phyloP scores from a whole-genome alignment of 2,329 filamentous ascomycete species.

The Claviceps maximensis region DNA sequence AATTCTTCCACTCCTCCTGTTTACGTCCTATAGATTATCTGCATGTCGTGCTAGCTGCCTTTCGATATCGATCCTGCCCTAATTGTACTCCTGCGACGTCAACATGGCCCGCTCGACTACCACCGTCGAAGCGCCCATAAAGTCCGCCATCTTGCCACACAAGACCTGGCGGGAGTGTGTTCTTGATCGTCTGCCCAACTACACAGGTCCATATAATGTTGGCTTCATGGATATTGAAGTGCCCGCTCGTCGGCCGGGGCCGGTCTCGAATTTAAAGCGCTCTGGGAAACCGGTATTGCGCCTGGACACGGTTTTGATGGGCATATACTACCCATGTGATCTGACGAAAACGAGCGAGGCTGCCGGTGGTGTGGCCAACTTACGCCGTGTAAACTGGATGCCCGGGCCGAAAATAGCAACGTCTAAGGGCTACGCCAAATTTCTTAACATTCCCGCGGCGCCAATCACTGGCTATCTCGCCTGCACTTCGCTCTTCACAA shows the following conservation, averaged over 20 bases:
- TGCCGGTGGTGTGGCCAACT: slow-evolving; percentile 22
- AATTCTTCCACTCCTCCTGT: background rate
- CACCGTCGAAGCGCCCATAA: slow-evolving; percentile 2
- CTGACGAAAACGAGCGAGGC: slow-evolving; percentile 14
- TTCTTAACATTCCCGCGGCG: slow-evolving; percentile 37
- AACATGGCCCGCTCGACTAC: slow-evolving; percentile 3
- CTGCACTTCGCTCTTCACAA: slow-evolving; percentile 48
- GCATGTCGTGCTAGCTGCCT: background rate
- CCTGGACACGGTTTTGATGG: slow-evolving; percentile 46
- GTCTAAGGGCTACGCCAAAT: slow-evolving; percentile 49
- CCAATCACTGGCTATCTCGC: slow-evolving; percentile 40
- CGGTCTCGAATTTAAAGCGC: slow-evolving; percentile 27
- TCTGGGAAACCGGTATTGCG: slow-evolving; percentile 26
- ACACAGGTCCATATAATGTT: slow-evolving; percentile 53
- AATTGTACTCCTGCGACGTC: background rate
- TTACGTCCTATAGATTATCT: background rate
- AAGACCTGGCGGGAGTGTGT: slow-evolving; percentile 24
- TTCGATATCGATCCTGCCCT: background rate
- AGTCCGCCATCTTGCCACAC: slow-evolving; percentile 14
- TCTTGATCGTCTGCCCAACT: slow-evolving; percentile 40
- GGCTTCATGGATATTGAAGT: slow-evolving; percentile 56
- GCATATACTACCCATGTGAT: slow-evolving; percentile 51
- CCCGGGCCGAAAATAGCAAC: slow-evolving; percentile 42
- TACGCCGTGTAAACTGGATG: slow-evolving; percentile 47
- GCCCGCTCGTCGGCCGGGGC: slow-evolving; percentile 31